Evolutionary conservation across 768 basidiomycete genomes (phyloP).

Genomic region (Tricholoma terreum): DNA sequence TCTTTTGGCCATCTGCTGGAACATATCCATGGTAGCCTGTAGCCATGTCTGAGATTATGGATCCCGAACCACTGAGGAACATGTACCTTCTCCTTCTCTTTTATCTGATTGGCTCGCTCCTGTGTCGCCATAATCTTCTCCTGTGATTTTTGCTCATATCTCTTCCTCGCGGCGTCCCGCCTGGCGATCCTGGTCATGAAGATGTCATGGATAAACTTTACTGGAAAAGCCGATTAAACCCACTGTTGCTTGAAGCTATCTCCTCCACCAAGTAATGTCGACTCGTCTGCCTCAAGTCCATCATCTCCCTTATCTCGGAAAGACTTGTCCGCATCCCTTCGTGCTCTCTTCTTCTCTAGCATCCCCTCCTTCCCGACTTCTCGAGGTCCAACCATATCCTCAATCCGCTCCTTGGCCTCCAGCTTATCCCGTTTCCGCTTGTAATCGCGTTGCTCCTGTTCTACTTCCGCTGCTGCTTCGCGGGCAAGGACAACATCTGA

Average conservation of each 20-base stretch:
- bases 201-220: slow-evolving; percentile 1
- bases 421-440: slow-evolving; percentile 67
- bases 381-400: slow-evolving; percentile 79
- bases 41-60: not conserved
- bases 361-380: slow-evolving; percentile 79
- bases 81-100: slow-evolving; percentile 71
- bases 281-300: slow-evolving; percentile 75
- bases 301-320: slow-evolving; percentile 79
- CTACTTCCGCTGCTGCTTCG: slow-evolving; percentile 55
- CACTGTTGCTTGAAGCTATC: slow-evolving; percentile 82
- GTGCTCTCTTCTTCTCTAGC: slow-evolving; percentile 81
- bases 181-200: slow-evolving; percentile 55
- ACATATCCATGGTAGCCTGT: slow-evolving; percentile 92
- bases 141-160: slow-evolving; percentile 45
- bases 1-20: slow-evolving; percentile 85
- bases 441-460: slow-evolving; percentile 47
- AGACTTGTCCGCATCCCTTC: slow-evolving; percentile 64
- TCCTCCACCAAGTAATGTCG: slow-evolving; percentile 76
- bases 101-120: slow-evolving; percentile 61
- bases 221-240: slow-evolving; percentile 18
- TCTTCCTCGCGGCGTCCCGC: slow-evolving; percentile 67
- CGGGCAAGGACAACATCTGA: slow-evolving; percentile 68
- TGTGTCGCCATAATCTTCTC: slow-evolving; percentile 50
- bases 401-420: slow-evolving; percentile 65
- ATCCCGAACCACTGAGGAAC: not conserved